Evolutionary conservation across 495 filamentous ascomycete genomes (phyloP), one percentile per base, ranked within the genome.

Genomic region (Clavariopsis aquatica): DNA sequence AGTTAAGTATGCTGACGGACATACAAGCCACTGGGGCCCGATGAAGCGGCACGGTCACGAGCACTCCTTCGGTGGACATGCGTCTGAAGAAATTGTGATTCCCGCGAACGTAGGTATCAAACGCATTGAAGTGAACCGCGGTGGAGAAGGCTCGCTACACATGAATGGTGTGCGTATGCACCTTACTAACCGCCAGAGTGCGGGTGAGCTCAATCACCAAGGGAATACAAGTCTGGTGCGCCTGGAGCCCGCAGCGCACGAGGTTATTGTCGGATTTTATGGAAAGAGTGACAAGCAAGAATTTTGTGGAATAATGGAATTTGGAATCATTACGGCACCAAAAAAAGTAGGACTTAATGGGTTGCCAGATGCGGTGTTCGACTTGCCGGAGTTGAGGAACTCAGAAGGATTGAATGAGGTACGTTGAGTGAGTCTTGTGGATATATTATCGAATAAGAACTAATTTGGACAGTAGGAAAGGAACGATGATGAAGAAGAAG

Each of bases 321-420:
- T 80, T 62, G 78, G 77, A 5, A 80, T 80, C 46, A 65, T 80
- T 41, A 77, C 78, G 2, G 77, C 75, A 5, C 75, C 75, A 1
- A 73, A 70, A 58, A 66, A 63, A 34, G 67, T 73, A 0, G 74
- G 75, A 26, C 56, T 78, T 26, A 69, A 72, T 1, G 74, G 75
- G 28, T 55, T 78, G 38, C 78, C 77, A 0, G 71, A 66, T 15
- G 57, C 46, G 0, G 69, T 75, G 5, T 79, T 79, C 60, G 74
- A 79, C 15, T 29, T 69, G 46, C 55, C 65, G 46, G 73, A 77
- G 58, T 55, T 77, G n/a, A 72, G 72, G 55, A 76, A 77, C 28
- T 72, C 54, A 1, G 31, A 19, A 4, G 60, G 60, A 15, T 1
- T 57, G 52, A 41, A 57, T 19, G 60, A 51, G 49, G 57, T 38